These are phyloP conservation scores for Blastobotrys elegans DNA, from an alignment of 1,139 yeast species.

Conservation along the genomic window DNA sequence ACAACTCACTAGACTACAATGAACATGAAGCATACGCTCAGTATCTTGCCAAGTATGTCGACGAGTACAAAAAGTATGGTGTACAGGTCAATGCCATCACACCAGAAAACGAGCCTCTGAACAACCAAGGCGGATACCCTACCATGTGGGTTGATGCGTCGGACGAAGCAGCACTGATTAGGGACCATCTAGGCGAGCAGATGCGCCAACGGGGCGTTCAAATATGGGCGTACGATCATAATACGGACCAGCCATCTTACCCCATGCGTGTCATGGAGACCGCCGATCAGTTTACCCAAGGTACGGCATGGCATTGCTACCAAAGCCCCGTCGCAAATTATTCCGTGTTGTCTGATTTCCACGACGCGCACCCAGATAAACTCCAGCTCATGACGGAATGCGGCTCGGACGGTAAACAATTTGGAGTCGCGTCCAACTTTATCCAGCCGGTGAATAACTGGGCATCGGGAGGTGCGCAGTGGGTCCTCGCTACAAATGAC, in stretches of 20 bases:
- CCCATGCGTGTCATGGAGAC: slow-evolving; percentile 12
- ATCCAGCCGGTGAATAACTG: slow-evolving; percentile 14
- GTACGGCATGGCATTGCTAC: slow-evolving; percentile 20
- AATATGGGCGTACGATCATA: slow-evolving; percentile 16
- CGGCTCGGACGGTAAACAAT: slow-evolving; percentile 1
- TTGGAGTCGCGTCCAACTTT: slow-evolving; percentile 14
- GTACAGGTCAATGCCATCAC: slow-evolving; percentile 14
- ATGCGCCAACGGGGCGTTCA: slow-evolving; percentile 12
- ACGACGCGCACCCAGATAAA: slow-evolving; percentile 10
- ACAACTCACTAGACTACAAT: slow-evolving; percentile 3
- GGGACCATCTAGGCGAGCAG: slow-evolving; percentile 7
- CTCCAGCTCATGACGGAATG: slow-evolving; percentile 17
- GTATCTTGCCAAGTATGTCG: slow-evolving; percentile 15
- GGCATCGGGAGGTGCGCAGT: slow-evolving; percentile 14
- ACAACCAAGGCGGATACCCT: slow-evolving; percentile 15
- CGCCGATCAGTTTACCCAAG: slow-evolving; percentile 13
- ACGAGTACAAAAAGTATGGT: slow-evolving; percentile 9
- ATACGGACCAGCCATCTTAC: slow-evolving; percentile 12
- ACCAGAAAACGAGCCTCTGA: slow-evolving; percentile 16
- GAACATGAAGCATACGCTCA: slow-evolving; percentile 9
- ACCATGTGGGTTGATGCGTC: slow-evolving; percentile 11
- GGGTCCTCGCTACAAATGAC: slow-evolving; percentile 15
- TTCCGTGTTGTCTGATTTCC: slow-evolving; percentile 12
- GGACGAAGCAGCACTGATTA: slow-evolving; percentile 9
- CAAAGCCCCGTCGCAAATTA: slow-evolving; percentile 11